These are phyloP conservation scores for Sporobolomyces phaffii DNA, from an alignment of 768 basidiomycete species.

Conservation along the genomic window DNA sequence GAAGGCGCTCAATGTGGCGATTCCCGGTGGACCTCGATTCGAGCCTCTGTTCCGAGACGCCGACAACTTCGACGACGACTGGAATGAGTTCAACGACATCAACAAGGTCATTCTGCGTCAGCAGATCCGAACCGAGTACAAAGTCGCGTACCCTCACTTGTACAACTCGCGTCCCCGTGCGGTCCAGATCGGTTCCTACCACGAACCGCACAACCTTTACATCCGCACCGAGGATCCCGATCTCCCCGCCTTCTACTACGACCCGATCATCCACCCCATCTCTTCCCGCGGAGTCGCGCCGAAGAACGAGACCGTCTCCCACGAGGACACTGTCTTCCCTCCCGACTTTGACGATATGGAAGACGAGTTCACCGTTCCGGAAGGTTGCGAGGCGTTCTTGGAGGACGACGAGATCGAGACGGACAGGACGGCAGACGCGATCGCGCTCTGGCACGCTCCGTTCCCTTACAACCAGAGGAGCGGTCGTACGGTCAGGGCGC, in stretches of 20 bases:
- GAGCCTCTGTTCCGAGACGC: conserved; percentile 93
- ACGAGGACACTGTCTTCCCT: conserved; percentile 90
- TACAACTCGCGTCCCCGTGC: conserved; percentile 97
- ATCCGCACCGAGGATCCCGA: conserved; percentile 99
- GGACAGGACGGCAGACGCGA: conserved; percentile 89
- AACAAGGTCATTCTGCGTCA: conserved; percentile 99
- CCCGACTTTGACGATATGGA: conserved; percentile 66
- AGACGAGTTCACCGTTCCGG: conserved; percentile 83
- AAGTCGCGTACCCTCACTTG: conserved; percentile 95
- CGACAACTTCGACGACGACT: conserved; percentile 93
- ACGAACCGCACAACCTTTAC: conserved; percentile 92
- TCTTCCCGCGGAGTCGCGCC: conserved; percentile 78
- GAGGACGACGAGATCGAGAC: conserved; percentile 60
- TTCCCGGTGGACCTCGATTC: conserved; percentile 96
- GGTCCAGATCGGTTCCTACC: conserved; percentile 85
- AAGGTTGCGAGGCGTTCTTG: conserved; percentile 70
- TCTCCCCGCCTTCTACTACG: conserved; percentile 97
- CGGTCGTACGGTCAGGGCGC: conserved; percentile 85
- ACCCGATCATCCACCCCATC: conserved; percentile 96
- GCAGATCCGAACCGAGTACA: conserved; percentile 97
- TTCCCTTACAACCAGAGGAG: conserved; percentile 90
- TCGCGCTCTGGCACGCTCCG: conserved; percentile 97
- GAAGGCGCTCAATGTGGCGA: conserved; percentile 92
- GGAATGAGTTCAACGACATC: conserved; percentile 80
- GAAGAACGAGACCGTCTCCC: conserved; percentile 69